phyloP scores from a whole-genome alignment of 768 basidiomycete species.

The Lyophyllum decastes region DNA sequence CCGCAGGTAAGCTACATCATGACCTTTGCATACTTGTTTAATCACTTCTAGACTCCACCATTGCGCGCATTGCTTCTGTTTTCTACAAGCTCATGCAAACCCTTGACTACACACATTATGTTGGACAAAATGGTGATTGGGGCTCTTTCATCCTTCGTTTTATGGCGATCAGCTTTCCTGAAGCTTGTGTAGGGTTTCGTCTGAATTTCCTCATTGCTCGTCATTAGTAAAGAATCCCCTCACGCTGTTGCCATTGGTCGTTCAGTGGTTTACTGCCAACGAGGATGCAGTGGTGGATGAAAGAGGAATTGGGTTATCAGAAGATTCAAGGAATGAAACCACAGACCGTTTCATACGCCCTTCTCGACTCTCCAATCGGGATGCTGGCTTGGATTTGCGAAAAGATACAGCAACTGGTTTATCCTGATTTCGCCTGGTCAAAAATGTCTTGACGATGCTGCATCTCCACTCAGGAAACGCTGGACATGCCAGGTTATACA shows the following conservation, averaged over 20 bases:
- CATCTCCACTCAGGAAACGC: constrained; percentile 36
- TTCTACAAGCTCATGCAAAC: constrained; percentile 31
- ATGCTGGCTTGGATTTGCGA: constrained; percentile 45
- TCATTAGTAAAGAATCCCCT: constrained; percentile 23
- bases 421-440: constrained; percentile 28
- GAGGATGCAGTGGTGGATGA: constrained; percentile 31
- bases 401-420: constrained; percentile 27
- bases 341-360: constrained; percentile 45
- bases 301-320: constrained; percentile 35
- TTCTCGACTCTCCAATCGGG: constrained; percentile 54
- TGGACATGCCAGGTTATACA: constrained; percentile 35
- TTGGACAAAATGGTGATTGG: constrained; percentile 36
- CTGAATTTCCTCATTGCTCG: constrained; percentile 29
- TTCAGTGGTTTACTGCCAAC: constrained; percentile 4
- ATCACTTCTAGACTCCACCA: neutral
- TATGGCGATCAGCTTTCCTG: constrained; percentile 26
- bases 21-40: neutral
- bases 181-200: constrained; percentile 27
- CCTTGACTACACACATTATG: constrained; percentile 29
- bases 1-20: no score
- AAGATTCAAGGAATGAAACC: constrained; percentile 41
- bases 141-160: constrained; percentile 30
- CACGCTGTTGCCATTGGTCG: constrained; percentile 26
- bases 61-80: neutral
- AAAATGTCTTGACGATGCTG: constrained; percentile 39